phyloP scores from a whole-genome alignment of 1,284 basidiomycete genomes.

The Moniliophthora roreri region DNA sequence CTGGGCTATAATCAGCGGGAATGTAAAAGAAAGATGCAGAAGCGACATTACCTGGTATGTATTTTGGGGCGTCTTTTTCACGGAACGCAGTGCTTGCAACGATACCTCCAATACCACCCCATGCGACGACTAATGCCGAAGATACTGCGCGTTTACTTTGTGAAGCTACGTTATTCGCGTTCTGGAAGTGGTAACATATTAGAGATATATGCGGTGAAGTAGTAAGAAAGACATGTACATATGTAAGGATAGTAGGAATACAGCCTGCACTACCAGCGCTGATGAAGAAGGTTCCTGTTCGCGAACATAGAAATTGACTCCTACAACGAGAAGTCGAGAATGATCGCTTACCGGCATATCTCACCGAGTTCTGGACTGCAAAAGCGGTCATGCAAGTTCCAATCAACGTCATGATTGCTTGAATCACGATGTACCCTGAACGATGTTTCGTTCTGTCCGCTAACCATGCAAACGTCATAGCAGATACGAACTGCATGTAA shows the following conservation, averaged over 20 bases:
- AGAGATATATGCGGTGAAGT: background rate
- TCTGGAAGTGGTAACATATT: constrained; percentile 22
- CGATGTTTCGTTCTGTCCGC: constrained; percentile 41
- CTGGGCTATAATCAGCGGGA: constrained; percentile 18
- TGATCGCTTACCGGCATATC: constrained; percentile 49
- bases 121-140: constrained; percentile 38
- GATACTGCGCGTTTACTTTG: constrained; percentile 33
- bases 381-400: constrained; percentile 39
- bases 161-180: constrained; percentile 40
- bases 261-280: constrained; percentile 39
- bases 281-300: constrained; percentile 41
- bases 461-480: constrained; percentile 39
- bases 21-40: background rate
- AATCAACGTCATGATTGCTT: constrained; percentile 32
- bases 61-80: constrained; percentile 14
- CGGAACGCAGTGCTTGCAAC: constrained; percentile 16
- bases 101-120: constrained; percentile 38
- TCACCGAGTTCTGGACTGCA: constrained; percentile 30
- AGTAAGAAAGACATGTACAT: constrained; percentile 29
- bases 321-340: no score
- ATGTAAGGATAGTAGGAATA: constrained; percentile 40
- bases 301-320: no score
- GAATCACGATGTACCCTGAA: constrained; percentile 35
- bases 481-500: constrained; percentile 31
- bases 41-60: constrained; percentile 9